phyloP scores from a whole-genome alignment of 1,139 yeast species.

The Oligophagozyma castellii region DNA sequence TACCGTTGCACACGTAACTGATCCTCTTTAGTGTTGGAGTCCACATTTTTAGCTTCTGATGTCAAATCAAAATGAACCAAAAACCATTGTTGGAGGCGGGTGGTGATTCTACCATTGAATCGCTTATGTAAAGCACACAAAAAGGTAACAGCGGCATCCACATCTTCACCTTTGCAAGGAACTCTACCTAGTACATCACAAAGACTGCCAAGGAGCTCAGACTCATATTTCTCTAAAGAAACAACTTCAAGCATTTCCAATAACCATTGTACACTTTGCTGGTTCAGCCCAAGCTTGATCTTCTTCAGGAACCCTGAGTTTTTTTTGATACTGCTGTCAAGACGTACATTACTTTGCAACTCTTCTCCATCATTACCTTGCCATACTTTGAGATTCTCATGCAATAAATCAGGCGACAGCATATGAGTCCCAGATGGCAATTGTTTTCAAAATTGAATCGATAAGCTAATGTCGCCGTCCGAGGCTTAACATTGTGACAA shows the following conservation, averaged over 20 bases:
- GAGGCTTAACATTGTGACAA: too few species aligned
- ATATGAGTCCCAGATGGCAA: too few species aligned
- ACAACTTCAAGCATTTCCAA: slow-evolving; percentile 49
- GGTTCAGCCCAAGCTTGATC: slow-evolving; percentile 42
- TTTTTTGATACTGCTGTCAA: slow-evolving; percentile 72
- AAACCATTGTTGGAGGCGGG: slow-evolving; percentile 8
- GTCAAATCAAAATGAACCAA: slow-evolving; percentile 35
- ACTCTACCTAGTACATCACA: slow-evolving; percentile 50
- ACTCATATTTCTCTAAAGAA: slow-evolving; percentile 61
- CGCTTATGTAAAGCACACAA: slow-evolving; percentile 69
- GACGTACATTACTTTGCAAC: slow-evolving; percentile 25
- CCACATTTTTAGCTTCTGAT: slow-evolving; percentile 9
- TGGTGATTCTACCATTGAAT: slow-evolving; percentile 25
- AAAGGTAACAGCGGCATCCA: slow-evolving; percentile 51
- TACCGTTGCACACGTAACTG: slow-evolving; percentile 31
- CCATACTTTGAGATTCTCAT: slow-evolving; percentile 42
- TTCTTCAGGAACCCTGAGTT: slow-evolving; percentile 74
- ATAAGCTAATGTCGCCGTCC: too few species aligned
- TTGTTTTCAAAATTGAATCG: too few species aligned
- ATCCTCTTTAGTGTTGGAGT: slow-evolving; percentile 33
- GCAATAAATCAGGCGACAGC: slow-evolving; percentile 30
- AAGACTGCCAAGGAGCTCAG: slow-evolving; percentile 53
- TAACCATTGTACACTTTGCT: slow-evolving; percentile 33
- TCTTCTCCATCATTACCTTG: slow-evolving; percentile 28
- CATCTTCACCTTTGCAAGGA: slow-evolving; percentile 40